Evolutionary conservation across 768 basidiomycete species (phyloP).

Genomic region (Agrocybe praecox): DNA sequence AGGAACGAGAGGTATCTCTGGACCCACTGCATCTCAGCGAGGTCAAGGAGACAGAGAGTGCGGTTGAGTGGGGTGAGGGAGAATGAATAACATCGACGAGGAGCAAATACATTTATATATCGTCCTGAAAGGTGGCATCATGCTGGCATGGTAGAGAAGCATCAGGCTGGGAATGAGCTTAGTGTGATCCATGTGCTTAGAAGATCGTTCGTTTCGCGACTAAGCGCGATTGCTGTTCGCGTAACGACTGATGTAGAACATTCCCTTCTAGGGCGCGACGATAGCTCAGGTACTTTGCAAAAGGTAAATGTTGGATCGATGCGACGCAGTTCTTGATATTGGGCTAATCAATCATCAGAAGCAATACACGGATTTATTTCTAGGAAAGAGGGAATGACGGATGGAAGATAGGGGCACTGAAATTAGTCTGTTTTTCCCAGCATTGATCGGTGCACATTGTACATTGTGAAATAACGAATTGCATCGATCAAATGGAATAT

Average conservation of each 20-base stretch:
- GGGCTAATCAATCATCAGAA: no score
- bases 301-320: no score
- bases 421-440: neutral
- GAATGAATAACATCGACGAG: neutral
- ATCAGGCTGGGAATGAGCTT: constrained; percentile 20
- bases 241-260: neutral
- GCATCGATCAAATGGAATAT: neutral
- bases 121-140: neutral
- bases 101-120: constrained; percentile 8
- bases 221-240: neutral
- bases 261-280: neutral
- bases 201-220: neutral
- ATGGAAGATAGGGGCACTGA: neutral
- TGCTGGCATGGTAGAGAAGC: constrained; percentile 25
- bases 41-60: constrained; percentile 9
- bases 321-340: no score
- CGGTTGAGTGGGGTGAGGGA: neutral
- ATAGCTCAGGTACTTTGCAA: neutral
- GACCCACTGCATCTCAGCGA: constrained; percentile 6
- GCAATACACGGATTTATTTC: neutral
- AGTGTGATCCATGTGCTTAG: constrained; percentile 15
- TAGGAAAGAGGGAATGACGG: neutral
- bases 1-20: constrained; percentile 9
- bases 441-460: neutral
- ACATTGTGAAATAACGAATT: neutral